phyloP scores from a whole-genome alignment of 768 basidiomycete genomes.

The Chalciporus piperatus region DNA sequence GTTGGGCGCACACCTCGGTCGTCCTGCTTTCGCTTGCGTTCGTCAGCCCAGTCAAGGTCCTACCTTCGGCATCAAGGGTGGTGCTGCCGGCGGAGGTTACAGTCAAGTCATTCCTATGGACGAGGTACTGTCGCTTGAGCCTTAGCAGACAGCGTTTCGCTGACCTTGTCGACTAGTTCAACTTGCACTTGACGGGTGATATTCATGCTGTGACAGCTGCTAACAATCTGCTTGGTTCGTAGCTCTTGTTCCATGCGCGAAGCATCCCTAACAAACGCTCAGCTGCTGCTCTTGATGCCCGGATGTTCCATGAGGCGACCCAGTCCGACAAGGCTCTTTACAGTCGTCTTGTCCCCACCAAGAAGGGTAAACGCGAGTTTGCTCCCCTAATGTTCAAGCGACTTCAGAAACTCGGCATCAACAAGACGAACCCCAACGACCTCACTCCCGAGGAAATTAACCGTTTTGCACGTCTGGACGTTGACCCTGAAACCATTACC shows the following conservation, averaged over 20 bases:
- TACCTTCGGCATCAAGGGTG: slow-evolving; percentile 99
- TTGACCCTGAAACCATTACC: slow-evolving; percentile 88
- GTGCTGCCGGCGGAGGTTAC: slow-evolving; percentile 97
- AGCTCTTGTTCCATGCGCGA: background rate
- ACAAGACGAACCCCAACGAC: slow-evolving; percentile 89
- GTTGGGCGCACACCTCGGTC: slow-evolving; percentile 88
- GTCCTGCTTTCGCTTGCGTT: slow-evolving; percentile 93
- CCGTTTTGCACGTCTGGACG: slow-evolving; percentile 86
- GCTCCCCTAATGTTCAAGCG: slow-evolving; percentile 96
- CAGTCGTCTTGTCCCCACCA: slow-evolving; percentile 84
- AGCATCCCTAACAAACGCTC: slow-evolving; percentile 5
- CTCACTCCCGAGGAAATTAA: slow-evolving; percentile 91
- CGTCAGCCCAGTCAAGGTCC: slow-evolving; percentile 98
- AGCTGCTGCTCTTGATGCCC: slow-evolving; percentile 95
- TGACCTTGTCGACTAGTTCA: slow-evolving; percentile 58
- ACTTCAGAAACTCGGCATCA: slow-evolving; percentile 90
- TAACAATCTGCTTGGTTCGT: slow-evolving; percentile 87
- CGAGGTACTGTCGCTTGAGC: slow-evolving; percentile 49
- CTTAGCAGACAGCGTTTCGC: background rate
- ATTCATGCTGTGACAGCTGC: slow-evolving; percentile 98
- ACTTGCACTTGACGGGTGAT: slow-evolving; percentile 93
- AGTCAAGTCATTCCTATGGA: slow-evolving; percentile 99
- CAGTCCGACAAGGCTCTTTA: slow-evolving; percentile 95
- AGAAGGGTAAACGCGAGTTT: slow-evolving; percentile 94
- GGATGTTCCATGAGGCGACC: slow-evolving; percentile 97